phyloP scores from a whole-genome alignment of 192 early-diverging fungal genomes.

The Coemansia sp. region DNA sequence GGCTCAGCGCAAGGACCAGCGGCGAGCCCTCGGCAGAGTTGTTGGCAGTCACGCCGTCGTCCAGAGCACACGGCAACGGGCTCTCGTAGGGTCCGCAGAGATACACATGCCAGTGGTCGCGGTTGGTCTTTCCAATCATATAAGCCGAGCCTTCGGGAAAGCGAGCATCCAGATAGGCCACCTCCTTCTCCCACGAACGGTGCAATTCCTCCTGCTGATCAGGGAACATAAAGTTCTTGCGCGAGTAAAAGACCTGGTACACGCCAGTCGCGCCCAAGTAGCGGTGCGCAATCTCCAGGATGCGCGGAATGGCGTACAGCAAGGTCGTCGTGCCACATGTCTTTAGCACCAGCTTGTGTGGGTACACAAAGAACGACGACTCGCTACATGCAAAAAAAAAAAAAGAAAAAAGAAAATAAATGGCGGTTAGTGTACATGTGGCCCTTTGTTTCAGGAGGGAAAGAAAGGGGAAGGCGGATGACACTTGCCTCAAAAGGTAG shows the following conservation, averaged over 20 bases:
- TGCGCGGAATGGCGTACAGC: conserved; percentile 79
- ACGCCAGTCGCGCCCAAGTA: conserved; percentile 55
- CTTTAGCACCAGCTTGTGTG: conserved; percentile 93
- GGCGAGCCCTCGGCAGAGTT: conserved; percentile 40
- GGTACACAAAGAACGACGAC: conserved; percentile 96
- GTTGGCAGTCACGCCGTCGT: conserved; percentile 17
- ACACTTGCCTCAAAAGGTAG: conserved; percentile 70
- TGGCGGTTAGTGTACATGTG: neutral
- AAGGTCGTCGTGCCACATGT: conserved; percentile 97
- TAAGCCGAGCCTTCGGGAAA: conserved; percentile 80
- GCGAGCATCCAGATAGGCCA: conserved; percentile 63
- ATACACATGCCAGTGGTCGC: conserved; percentile 96
- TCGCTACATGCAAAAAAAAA: conserved; percentile 58
- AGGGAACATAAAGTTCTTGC: conserved; percentile 96
- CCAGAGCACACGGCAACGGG: neutral
- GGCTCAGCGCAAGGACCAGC: conserved; percentile 22
- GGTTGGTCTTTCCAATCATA: conserved; percentile 88
- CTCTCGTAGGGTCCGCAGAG: conserved; percentile 65
- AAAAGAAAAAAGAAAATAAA: neutral
- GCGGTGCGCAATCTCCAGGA: conserved; percentile 76
- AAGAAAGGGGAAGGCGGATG: conserved; percentile 8
- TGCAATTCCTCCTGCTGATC: conserved; percentile 85
- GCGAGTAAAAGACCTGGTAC: conserved; percentile 89
- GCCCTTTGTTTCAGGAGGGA: neutral
- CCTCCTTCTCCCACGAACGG: conserved; percentile 89